A percentile compares a stretch with the other conserved stretches of the same genome.
These are phyloP conservation scores for Rugosomyces carneus DNA, from an alignment of 1,284 basidiomycete species.

Conservation along the genomic window DNA sequence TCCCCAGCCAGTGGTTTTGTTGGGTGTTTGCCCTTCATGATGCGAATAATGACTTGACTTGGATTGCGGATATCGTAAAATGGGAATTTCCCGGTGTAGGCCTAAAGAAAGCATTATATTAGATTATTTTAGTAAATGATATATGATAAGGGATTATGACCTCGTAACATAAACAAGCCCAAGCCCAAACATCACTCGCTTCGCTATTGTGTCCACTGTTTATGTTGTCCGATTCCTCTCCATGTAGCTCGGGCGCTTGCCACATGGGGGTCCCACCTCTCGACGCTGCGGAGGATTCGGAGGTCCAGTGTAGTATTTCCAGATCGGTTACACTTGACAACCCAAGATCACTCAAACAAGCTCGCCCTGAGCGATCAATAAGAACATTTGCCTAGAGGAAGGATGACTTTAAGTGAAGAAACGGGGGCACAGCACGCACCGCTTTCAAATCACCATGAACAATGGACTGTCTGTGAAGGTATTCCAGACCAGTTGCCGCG, in stretches of 20 bases:
- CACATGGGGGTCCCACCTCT: constrained; percentile 3
- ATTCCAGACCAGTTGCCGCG: constrained; percentile 4
- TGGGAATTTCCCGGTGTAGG: constrained; percentile 6
- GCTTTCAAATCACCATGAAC: constrained; percentile 8
- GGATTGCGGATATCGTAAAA: constrained; percentile 17
- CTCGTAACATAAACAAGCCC: constrained; percentile 8
- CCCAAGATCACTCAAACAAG: constrained; percentile 4
- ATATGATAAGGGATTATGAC: too few relatives aligned
- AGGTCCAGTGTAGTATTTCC: constrained; percentile 4
- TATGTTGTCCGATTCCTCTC: neutral
- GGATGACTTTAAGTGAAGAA: too few relatives aligned
- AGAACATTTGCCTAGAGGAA: constrained; percentile 1
- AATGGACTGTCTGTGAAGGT: constrained; percentile 3
- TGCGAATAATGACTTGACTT: too few relatives aligned
- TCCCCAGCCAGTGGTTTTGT: constrained; percentile 11
- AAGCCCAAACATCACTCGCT: constrained; percentile 7
- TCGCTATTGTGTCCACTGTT: neutral
- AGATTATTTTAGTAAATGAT: too few relatives aligned
- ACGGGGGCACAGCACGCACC: neutral
- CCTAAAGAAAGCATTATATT: neutral
- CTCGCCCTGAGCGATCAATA: constrained; percentile 1
- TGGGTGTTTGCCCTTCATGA: constrained; percentile 17
- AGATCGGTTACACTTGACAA: constrained; percentile 6
- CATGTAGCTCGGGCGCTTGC: constrained; percentile 7
- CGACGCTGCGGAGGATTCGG: constrained; percentile 4